Evolutionary conservation across 2,329 filamentous ascomycete genomes (phyloP).

Genomic region (Elsinoe arachidis): DNA sequence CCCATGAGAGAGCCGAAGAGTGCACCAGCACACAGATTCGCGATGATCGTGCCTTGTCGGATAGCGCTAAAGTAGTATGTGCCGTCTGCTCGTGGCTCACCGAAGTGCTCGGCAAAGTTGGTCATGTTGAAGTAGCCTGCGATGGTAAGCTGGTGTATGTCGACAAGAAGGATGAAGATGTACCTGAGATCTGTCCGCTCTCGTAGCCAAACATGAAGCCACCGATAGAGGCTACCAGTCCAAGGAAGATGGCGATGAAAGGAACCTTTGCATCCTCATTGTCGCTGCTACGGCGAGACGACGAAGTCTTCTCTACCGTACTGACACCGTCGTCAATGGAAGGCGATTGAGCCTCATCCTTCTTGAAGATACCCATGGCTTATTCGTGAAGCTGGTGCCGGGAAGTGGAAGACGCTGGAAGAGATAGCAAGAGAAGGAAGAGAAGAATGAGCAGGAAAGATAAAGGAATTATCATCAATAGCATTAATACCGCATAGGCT

Average conservation of each 20-base stretch:
- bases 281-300: constrained; percentile 17
- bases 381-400: neutral
- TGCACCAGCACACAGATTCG: constrained; percentile 38
- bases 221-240: constrained; percentile 48
- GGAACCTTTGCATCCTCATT: constrained; percentile 23
- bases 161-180: constrained; percentile 33
- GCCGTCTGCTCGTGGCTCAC: constrained; percentile 36
- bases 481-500: too few species aligned
- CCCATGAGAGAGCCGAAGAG: constrained; percentile 34
- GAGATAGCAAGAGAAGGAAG: neutral
- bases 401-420: neutral
- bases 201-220: constrained; percentile 58
- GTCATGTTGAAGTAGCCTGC: constrained; percentile 32
- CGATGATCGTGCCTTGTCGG: constrained; percentile 33
- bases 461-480: neutral
- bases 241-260: constrained; percentile 43
- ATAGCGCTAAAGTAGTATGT: constrained; percentile 26
- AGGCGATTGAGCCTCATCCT: neutral
- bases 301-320: constrained; percentile 24
- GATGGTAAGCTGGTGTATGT: constrained; percentile 24
- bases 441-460: neutral
- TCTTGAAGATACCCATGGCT: neutral
- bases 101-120: constrained; percentile 52
- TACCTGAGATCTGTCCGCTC: constrained; percentile 49
- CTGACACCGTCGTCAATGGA: constrained; percentile 18